Conservation (phyloP, 108 stramenopile genomes). For the Discostella stelligeroides region DNA sequence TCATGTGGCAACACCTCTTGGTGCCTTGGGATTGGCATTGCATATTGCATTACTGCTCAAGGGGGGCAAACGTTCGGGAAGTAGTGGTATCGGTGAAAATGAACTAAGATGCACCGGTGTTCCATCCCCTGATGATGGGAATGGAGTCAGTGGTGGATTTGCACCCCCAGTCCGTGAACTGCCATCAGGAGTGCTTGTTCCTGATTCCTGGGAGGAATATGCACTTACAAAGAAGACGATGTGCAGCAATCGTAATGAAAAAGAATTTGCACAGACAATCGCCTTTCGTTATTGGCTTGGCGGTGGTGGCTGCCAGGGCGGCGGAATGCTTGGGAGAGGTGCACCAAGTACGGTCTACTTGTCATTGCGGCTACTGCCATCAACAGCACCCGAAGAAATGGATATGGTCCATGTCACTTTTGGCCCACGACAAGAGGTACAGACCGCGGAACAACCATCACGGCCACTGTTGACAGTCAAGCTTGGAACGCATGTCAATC, state of each 20-base stretch:
- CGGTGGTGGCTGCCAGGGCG: neutral
- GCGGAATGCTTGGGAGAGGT: neutral
- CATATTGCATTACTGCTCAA: constrained; percentile 58
- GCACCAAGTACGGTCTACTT: constrained; percentile 35
- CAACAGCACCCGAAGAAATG: neutral
- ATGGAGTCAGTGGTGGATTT: constrained; percentile 69
- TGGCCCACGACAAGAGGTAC: constrained; percentile 19
- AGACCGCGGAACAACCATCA: neutral
- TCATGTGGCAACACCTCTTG: constrained; percentile 55
- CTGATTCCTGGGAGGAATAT: constrained; percentile 62
- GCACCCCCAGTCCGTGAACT: constrained; percentile 81
- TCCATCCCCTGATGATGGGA: constrained; percentile 31
- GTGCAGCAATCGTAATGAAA: too few relatives aligned
- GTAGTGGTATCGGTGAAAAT: constrained; percentile 11
- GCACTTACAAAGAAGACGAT: neutral
- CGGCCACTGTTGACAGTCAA: constrained; percentile 51
- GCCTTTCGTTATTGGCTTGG: constrained; percentile 46
- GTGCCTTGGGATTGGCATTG: constrained; percentile 66
- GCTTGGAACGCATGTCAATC: constrained; percentile 64
- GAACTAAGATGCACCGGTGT: constrained; percentile 70
- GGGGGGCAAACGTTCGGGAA: constrained; percentile 1
- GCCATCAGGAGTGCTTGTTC: constrained; percentile 63
- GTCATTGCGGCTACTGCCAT: neutral
- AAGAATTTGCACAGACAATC: constrained; percentile 15
- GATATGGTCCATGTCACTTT: constrained; percentile 27